Percentiles rank a stretch among this genome's conserved stretches.
Conservation (phyloP, 805 yeast species). For the Lipomyces yamanashiensis region DNA sequence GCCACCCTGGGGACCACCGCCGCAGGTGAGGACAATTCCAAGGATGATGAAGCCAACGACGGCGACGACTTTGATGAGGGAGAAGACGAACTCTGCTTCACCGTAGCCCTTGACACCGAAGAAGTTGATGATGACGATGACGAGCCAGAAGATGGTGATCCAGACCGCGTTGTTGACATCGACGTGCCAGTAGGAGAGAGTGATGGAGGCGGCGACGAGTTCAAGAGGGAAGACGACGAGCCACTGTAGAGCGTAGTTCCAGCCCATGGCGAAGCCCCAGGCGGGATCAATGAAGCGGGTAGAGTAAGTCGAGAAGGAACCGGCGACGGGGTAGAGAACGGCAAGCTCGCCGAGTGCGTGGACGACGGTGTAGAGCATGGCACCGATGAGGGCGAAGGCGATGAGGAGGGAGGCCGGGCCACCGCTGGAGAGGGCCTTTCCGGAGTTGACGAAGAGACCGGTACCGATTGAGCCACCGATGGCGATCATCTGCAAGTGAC, state of each 20-base stretch:
- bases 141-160: slow-evolving; percentile 61
- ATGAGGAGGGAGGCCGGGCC: slow-evolving; percentile 60
- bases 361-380: slow-evolving; percentile 59
- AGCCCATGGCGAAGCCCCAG: slow-evolving; percentile 72
- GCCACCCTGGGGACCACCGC: slow-evolving; percentile 65
- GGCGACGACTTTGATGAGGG: slow-evolving; percentile 61
- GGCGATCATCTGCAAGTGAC: slow-evolving; percentile 64
- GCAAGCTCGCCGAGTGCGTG: slow-evolving; percentile 64
- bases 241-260: slow-evolving; percentile 72
- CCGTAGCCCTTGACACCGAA: slow-evolving; percentile 66
- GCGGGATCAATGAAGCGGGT: slow-evolving; percentile 68
- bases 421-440: slow-evolving; percentile 51
- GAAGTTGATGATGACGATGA: slow-evolving; percentile 55
- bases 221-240: slow-evolving; percentile 69
- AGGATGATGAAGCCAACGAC: slow-evolving; percentile 64
- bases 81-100: slow-evolving; percentile 69
- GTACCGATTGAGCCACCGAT: slow-evolving; percentile 88
- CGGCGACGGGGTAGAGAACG: slow-evolving; percentile 66
- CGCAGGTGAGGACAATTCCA: slow-evolving; percentile 58
- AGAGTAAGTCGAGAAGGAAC: slow-evolving; percentile 65
- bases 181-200: slow-evolving; percentile 58
- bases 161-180: slow-evolving; percentile 60
- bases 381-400: slow-evolving; percentile 56
- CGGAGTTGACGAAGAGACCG: slow-evolving; percentile 55
- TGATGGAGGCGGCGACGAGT: slow-evolving; percentile 64